Evolutionary conservation across 2,329 filamentous ascomycete genomes (phyloP).

Genomic region (Alternaria brassicae): DNA sequence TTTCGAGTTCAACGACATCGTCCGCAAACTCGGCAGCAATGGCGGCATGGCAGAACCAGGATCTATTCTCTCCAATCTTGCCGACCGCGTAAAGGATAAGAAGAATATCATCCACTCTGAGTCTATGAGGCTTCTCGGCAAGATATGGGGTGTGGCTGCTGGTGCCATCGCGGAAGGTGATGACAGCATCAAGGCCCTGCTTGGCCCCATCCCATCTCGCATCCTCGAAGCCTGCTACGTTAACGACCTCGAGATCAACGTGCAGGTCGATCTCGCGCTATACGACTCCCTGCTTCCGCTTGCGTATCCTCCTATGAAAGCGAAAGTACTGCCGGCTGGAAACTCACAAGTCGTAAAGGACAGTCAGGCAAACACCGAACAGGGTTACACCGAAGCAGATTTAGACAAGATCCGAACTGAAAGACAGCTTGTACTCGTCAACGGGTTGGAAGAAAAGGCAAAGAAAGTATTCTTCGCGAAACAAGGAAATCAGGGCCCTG

Average conservation of each 20-base stretch:
- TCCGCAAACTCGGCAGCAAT: constrained; percentile 78
- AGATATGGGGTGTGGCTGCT: constrained; percentile 91
- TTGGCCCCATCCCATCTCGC: constrained; percentile 81
- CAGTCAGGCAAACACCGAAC: constrained; percentile 58
- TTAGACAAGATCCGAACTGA: constrained; percentile 81
- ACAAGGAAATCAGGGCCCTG: constrained; percentile 77
- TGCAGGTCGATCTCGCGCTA: constrained; percentile 81
- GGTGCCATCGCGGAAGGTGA: constrained; percentile 86
- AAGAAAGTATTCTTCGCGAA: constrained; percentile 89
- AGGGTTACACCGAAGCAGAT: constrained; percentile 60
- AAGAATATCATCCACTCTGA: constrained; percentile 82
- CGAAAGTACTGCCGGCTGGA: constrained; percentile 58
- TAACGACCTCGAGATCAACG: constrained; percentile 85
- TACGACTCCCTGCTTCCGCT: constrained; percentile 90
- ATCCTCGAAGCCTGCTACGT: constrained; percentile 90
- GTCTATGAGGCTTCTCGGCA: constrained; percentile 82
- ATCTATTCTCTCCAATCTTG: constrained; percentile 80
- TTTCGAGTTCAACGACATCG: constrained; percentile 80
- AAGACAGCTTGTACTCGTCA: constrained; percentile 81
- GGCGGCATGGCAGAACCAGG: constrained; percentile 78
- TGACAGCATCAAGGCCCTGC: constrained; percentile 74
- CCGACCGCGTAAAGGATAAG: constrained; percentile 87
- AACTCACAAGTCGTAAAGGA: constrained; percentile 68
- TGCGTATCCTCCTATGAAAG: constrained; percentile 77
- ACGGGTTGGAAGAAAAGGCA: constrained; percentile 76